Conservation (phyloP, 352 stramenopile genomes). For the Phytophthora pseudosyringae region DNA sequence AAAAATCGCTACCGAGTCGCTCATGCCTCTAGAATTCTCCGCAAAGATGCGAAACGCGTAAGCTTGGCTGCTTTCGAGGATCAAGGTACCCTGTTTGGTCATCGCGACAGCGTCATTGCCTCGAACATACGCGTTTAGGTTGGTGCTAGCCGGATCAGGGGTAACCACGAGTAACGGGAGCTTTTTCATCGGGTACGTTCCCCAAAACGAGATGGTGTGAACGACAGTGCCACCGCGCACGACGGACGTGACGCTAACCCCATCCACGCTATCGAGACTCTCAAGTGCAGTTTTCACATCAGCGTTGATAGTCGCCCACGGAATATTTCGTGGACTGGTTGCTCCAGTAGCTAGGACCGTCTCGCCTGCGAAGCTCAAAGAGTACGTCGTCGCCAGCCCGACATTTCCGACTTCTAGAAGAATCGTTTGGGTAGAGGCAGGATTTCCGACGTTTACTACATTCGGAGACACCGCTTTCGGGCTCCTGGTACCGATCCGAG, state of each 20-base stretch:
- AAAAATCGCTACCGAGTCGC: conserved; percentile 42
- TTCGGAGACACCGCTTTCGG: conserved; percentile 46
- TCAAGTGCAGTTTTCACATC: conserved; percentile 54
- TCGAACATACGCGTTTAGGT: conserved; percentile 41
- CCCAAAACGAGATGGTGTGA: conserved; percentile 89
- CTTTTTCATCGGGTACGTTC: conserved; percentile 63
- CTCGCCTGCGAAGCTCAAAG: conserved; percentile 58
- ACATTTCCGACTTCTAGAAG: conserved; percentile 45
- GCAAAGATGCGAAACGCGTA: conserved; percentile 67
- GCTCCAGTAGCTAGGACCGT: conserved; percentile 22
- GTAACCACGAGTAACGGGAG: conserved; percentile 48
- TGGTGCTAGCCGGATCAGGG: conserved; percentile 7
- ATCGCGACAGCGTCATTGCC: conserved; percentile 57
- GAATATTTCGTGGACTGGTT: conserved; percentile 30
- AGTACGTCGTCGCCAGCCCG: conserved; percentile 45
- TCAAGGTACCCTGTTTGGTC: conserved; percentile 56
- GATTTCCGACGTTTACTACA: conserved; percentile 61
- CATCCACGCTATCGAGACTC: conserved; percentile 58
- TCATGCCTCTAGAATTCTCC: conserved; percentile 63
- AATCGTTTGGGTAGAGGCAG: conserved; percentile 58
- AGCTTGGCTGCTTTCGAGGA: conserved; percentile 55
- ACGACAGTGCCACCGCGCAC: conserved; percentile 63
- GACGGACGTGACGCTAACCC: conserved; percentile 57
- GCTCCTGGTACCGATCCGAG: conserved; percentile 54
- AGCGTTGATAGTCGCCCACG: conserved; percentile 40